Percentiles rank a stretch among this genome's conserved stretches.
These are phyloP conservation scores for Tolypocladium cylindrosporum DNA, from an alignment of 2,329 filamentous ascomycete genomes.

Conservation along the genomic window DNA sequence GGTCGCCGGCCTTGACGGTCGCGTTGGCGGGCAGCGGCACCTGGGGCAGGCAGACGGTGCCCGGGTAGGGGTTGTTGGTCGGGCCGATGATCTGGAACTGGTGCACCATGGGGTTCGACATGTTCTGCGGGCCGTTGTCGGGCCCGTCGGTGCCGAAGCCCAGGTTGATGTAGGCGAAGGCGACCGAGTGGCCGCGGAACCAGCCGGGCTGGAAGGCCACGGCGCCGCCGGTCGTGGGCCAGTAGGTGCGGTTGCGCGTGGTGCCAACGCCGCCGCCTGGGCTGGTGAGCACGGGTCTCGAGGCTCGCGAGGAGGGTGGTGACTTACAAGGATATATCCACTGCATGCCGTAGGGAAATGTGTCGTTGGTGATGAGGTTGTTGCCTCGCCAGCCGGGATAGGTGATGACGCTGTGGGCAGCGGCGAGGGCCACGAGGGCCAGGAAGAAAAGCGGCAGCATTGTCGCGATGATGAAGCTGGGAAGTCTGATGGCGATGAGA, in stretches of 20 bases:
- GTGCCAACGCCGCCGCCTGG: constrained; percentile 74
- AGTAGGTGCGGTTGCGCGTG: constrained; percentile 78
- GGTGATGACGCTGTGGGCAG: constrained; percentile 72
- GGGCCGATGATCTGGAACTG: constrained; percentile 80
- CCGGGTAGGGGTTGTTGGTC: constrained; percentile 73
- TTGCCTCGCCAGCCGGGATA: constrained; percentile 84
- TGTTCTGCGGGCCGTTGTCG: constrained; percentile 63
- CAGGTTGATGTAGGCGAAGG: constrained; percentile 83
- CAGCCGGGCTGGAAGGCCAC: constrained; percentile 86
- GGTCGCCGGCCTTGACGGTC: constrained; percentile 68
- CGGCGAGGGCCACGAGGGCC: constrained; percentile 28
- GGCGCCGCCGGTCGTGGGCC: constrained; percentile 83
- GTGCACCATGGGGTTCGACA: constrained; percentile 72
- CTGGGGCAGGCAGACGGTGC: constrained; percentile 81
- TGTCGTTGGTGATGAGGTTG: constrained; percentile 69
- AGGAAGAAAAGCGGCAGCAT: constrained; percentile 21
- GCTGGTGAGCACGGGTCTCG: not conserved
- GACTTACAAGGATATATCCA: constrained; percentile 87
- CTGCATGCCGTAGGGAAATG: constrained; percentile 83
- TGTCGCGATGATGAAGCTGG: not conserved
- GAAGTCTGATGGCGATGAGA: not conserved
- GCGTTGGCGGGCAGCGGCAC: constrained; percentile 69
- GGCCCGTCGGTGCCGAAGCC: constrained; percentile 66
- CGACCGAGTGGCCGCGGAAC: constrained; percentile 81
- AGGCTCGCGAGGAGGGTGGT: not conserved